A percentile compares a stretch with the other conserved stretches of the same genome.
phyloP scores from a whole-genome alignment of 805 yeast species.

The Schizosaccharomyces osmophilus region DNA sequence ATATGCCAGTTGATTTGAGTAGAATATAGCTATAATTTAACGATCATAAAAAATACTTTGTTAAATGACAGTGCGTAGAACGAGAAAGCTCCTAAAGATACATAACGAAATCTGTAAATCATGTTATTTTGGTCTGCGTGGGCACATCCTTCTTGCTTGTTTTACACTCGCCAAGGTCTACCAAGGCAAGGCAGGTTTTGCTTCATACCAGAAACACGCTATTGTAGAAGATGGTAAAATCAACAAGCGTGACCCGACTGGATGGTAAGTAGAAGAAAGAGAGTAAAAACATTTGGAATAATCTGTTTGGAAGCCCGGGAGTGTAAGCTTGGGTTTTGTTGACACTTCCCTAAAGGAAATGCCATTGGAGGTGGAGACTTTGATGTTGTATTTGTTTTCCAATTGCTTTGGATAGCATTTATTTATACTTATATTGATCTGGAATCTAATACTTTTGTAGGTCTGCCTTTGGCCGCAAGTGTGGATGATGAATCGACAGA shows the following conservation, averaged over 20 bases:
- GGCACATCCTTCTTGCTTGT: neutral
- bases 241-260: neutral
- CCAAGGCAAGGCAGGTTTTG: too few relatives aligned
- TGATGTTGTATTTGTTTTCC: neutral
- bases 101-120: neutral
- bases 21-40: too few relatives aligned
- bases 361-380: neutral
- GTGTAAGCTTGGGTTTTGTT: neutral
- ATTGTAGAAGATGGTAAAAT: neutral
- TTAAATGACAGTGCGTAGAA: too few relatives aligned
- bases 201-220: neutral
- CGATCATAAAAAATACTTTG: too few relatives aligned
- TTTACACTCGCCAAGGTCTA: neutral
- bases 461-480: slow-evolving; percentile 75
- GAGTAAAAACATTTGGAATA: neutral
- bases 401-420: neutral
- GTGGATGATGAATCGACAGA: slow-evolving; percentile 50
- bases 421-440: neutral
- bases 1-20: too few relatives aligned
- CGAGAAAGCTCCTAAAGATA: too few relatives aligned
- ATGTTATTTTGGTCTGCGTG: neutral
- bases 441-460: slow-evolving; percentile 13
- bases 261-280: neutral
- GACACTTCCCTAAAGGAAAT: neutral
- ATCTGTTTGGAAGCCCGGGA: neutral